phyloP scores from a whole-genome alignment of 2,329 filamentous ascomycete species.

The Chalara sp. region DNA sequence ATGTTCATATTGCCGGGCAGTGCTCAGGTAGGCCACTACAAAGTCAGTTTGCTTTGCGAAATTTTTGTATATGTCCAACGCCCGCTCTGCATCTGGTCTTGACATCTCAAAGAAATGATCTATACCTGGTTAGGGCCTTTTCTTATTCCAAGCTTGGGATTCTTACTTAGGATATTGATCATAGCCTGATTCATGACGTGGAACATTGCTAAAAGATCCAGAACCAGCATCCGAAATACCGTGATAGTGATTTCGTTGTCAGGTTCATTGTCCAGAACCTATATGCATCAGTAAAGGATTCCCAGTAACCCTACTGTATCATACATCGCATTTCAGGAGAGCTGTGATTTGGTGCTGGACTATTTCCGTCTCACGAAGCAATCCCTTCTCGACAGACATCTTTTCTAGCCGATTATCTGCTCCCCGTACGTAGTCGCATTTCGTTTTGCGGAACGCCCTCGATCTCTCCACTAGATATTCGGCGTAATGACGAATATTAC shows the following conservation, averaged over 20 bases:
- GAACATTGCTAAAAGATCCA: slow-evolving; percentile 85
- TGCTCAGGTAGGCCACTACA: slow-evolving; percentile 82
- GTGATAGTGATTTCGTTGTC: slow-evolving; percentile 97
- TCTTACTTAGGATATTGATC: slow-evolving; percentile 87
- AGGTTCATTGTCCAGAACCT: slow-evolving; percentile 81
- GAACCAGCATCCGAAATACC: slow-evolving; percentile 82
- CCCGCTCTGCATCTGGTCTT: slow-evolving; percentile 83
- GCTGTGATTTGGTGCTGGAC: slow-evolving; percentile 84
- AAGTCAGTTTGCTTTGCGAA: slow-evolving; percentile 90
- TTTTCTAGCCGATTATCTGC: slow-evolving; percentile 80
- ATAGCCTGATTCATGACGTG: slow-evolving; percentile 94
- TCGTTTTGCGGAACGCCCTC: slow-evolving; percentile 74
- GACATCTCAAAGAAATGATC: slow-evolving; percentile 99
- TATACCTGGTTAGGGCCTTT: slow-evolving; percentile 31
- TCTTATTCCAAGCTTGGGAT: not conserved
- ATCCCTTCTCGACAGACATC: slow-evolving; percentile 82
- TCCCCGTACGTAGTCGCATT: slow-evolving; percentile 81
- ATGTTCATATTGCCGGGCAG: slow-evolving; percentile 85
- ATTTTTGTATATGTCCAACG: slow-evolving; percentile 83
- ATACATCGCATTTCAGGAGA: slow-evolving; percentile 81
- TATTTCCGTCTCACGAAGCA: slow-evolving; percentile 83
- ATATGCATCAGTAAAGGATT: slow-evolving; percentile 15
- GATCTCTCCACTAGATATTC: slow-evolving; percentile 80
- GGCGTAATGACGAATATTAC: slow-evolving; percentile 88
- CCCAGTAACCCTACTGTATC: slow-evolving; percentile 28